Percentiles rank a stretch among this genome's conserved stretches.
Conservation (phyloP, 208 protist species). For the Trypanosoma platydactyli region DNA sequence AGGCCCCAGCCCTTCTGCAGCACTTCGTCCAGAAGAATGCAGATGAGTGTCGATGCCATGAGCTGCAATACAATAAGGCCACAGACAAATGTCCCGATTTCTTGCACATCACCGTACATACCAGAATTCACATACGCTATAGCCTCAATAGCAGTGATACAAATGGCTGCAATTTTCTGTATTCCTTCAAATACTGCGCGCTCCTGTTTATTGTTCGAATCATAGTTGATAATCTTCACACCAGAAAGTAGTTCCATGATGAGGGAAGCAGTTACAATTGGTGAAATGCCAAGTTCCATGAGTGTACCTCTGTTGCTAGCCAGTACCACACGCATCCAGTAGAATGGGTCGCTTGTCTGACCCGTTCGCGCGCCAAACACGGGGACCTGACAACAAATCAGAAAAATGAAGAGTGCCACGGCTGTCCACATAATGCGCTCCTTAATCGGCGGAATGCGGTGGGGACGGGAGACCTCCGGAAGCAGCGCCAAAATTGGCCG, state of each 20-base stretch:
- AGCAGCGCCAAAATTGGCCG: constrained; percentile 95
- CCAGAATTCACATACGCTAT: constrained; percentile 97
- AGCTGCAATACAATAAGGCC: constrained; percentile 99
- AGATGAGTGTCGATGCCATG: constrained; percentile 97
- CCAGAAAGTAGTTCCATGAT: constrained; percentile 98
- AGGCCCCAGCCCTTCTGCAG: constrained; percentile 99
- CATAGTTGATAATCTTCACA: constrained; percentile 96
- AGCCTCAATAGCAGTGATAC: constrained; percentile 98
- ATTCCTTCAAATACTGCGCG: constrained; percentile 95
- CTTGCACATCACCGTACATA: constrained; percentile 98
- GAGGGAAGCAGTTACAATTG: constrained; percentile 97
- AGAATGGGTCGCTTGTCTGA: constrained; percentile 98
- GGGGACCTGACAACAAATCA: constrained; percentile 99
- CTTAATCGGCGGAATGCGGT: constrained; percentile 87
- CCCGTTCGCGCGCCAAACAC: constrained; percentile 97
- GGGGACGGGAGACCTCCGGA: constrained; percentile 94
- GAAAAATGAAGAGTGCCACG: constrained; percentile 98
- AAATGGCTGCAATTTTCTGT: constrained; percentile 98
- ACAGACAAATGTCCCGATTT: constrained; percentile 95
- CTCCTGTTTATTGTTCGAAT: constrained; percentile 95
- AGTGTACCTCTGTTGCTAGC: constrained; percentile 99
- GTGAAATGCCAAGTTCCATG: constrained; percentile 99
- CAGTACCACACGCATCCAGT: constrained; percentile 99
- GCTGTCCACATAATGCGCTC: constrained; percentile 99
- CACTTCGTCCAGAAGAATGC: constrained; percentile 99